phyloP scores from a whole-genome alignment of 768 basidiomycete species.

The Mycena sanguinolenta region DNA sequence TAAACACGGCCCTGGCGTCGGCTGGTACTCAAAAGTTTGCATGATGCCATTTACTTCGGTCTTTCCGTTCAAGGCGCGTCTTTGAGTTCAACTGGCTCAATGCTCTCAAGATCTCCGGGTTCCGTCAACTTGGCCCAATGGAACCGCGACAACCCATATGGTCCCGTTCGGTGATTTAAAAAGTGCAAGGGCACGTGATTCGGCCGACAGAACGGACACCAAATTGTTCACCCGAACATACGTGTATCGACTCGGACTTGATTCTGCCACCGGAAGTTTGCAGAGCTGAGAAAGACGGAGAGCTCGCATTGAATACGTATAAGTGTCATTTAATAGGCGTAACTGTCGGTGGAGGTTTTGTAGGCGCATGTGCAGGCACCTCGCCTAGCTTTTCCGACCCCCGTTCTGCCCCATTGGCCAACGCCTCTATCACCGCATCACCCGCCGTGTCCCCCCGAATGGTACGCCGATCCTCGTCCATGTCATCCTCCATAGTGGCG shows the following conservation, averaged over 20 bases:
- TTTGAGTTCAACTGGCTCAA: too few relatives aligned
- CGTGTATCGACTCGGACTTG: too few relatives aligned
- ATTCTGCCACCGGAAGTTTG: too few relatives aligned
- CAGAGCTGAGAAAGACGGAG: slow-evolving; percentile 17
- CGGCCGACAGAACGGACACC: too few relatives aligned
- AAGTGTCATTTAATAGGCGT: slow-evolving; percentile 33
- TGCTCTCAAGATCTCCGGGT: background rate
- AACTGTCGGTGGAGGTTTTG: slow-evolving; percentile 30
- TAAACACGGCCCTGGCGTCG: slow-evolving; percentile 21
- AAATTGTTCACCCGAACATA: too few relatives aligned
- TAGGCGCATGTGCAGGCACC: slow-evolving; percentile 17
- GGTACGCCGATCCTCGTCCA: slow-evolving; percentile 59
- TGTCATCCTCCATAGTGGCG: slow-evolving; percentile 47
- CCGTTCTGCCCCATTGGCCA: slow-evolving; percentile 30
- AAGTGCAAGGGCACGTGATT: too few relatives aligned
- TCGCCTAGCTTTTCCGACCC: slow-evolving; percentile 32
- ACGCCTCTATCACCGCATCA: slow-evolving; percentile 39
- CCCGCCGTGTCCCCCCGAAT: slow-evolving; percentile 54
- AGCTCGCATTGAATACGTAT: slow-evolving; percentile 25
- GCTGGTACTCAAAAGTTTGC: slow-evolving; percentile 16
- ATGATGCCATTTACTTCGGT: background rate
- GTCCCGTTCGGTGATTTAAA: too few relatives aligned
- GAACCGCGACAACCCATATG: too few relatives aligned
- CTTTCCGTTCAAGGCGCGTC: background rate
- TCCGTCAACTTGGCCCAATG: background rate